A percentile compares a stretch with the other conserved stretches of the same genome.
Conservation (phyloP, 345 rosid species). For the Geranium rotundifolium region DNA sequence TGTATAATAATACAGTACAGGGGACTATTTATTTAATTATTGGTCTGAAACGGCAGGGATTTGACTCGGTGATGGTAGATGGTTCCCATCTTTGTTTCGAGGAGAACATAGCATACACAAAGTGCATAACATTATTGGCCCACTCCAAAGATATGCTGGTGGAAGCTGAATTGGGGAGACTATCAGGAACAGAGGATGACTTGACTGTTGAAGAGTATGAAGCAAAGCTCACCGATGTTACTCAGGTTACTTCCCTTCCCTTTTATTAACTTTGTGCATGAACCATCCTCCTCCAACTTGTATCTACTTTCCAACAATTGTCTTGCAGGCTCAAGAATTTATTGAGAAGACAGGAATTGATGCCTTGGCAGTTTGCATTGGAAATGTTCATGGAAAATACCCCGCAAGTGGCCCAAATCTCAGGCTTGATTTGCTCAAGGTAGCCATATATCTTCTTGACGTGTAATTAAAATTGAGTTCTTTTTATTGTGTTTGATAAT, state of each 20-base stretch:
- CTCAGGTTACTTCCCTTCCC: slow-evolving; percentile 46
- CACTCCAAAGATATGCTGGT: slow-evolving; percentile 58
- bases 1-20: neutral
- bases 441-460: too few relatives aligned
- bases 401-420: slow-evolving; percentile 80
- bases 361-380: slow-evolving; percentile 94
- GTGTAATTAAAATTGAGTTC: too few relatives aligned
- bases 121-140: slow-evolving; percentile 54
- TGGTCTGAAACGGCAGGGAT: slow-evolving; percentile 72
- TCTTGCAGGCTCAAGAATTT: slow-evolving; percentile 70
- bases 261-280: too few relatives aligned
- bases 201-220: slow-evolving; percentile 88
- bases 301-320: neutral
- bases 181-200: slow-evolving; percentile 95
- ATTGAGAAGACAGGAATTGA: slow-evolving; percentile 72
- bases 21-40: too few relatives aligned
- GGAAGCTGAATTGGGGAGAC: slow-evolving; percentile 91
- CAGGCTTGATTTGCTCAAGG: slow-evolving; percentile 81
- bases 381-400: slow-evolving; percentile 94
- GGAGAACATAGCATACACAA: slow-evolving; percentile 69
- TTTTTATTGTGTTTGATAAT: too few relatives aligned
- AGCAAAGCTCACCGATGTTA: slow-evolving; percentile 71
- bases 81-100: slow-evolving; percentile 82
- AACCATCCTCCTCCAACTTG: too few relatives aligned
- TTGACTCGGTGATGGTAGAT: slow-evolving; percentile 90